Evolutionary conservation across 768 basidiomycete genomes (phyloP).

Genomic region (Hysterangium stoloniferum): DNA sequence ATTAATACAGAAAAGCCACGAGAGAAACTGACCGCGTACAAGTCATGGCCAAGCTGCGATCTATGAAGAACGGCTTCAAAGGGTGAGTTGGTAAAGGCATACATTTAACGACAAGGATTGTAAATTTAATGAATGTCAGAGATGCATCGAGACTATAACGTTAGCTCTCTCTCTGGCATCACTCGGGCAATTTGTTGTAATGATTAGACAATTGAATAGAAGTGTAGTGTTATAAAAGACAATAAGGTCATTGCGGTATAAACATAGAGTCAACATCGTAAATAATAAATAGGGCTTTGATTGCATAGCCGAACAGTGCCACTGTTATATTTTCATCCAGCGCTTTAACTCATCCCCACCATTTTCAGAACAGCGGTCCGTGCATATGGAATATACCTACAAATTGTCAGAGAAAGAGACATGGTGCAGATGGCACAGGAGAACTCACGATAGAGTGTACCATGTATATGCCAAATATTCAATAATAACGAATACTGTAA

Average conservation of each 20-base stretch:
- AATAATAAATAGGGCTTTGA: too few species aligned
- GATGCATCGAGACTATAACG: too few species aligned
- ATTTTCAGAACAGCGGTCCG: slow-evolving; percentile 62
- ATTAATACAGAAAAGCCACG: slow-evolving; percentile 40
- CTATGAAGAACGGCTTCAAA: slow-evolving; percentile 77
- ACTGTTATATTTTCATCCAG: too few species aligned
- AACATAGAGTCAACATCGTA: too few species aligned
- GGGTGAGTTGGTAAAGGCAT: slow-evolving; percentile 42
- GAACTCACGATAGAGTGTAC: slow-evolving; percentile 55
- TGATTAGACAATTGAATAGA: too few species aligned
- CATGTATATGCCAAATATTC: slow-evolving; percentile 89
- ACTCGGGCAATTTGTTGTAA: too few species aligned
- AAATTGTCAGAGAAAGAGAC: slow-evolving; percentile 25
- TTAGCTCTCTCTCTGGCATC: too few species aligned
- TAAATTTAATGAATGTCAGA: too few species aligned
- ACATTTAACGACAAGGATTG: too few species aligned
- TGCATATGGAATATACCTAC: slow-evolving; percentile 81
- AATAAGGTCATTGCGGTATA: too few species aligned
- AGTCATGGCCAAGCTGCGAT: slow-evolving; percentile 69
- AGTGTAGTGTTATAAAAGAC: too few species aligned
- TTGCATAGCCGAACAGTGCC: too few species aligned
- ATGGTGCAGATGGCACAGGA: background rate
- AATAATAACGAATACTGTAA: slow-evolving; percentile 79
- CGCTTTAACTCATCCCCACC: slow-evolving; percentile 37
- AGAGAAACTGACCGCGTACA: slow-evolving; percentile 39